Percentiles rank a stretch among this genome's conserved stretches.
These are phyloP conservation scores for Neophaeococcomyces mojaviensis DNA, from an alignment of 2,329 filamentous ascomycete species.

Conservation along the genomic window DNA sequence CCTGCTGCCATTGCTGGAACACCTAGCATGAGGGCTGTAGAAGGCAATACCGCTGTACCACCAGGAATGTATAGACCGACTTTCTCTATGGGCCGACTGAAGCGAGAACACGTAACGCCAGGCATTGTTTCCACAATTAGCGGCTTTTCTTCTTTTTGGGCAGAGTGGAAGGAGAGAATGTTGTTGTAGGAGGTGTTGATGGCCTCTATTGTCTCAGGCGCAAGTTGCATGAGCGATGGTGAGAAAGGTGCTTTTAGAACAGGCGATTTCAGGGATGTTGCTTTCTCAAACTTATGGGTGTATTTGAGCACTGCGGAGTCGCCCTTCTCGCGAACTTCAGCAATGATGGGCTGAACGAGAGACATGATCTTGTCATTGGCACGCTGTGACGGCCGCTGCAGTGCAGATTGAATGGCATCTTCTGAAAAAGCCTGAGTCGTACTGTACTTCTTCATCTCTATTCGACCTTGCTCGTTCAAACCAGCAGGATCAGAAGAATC, in stretches of 20 bases:
- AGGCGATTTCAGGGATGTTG: constrained; percentile 78
- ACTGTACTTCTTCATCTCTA: constrained; percentile 73
- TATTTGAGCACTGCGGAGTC: constrained; percentile 86
- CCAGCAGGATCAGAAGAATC: constrained; percentile 45
- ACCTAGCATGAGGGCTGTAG: constrained; percentile 94
- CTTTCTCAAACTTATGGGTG: constrained; percentile 97
- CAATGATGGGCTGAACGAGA: constrained; percentile 85
- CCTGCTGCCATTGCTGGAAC: constrained; percentile 96
- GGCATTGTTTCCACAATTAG: constrained; percentile 95
- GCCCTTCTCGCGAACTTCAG: constrained; percentile 73
- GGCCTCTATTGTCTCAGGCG: constrained; percentile 77
- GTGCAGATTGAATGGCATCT: constrained; percentile 61
- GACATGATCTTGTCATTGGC: constrained; percentile 90
- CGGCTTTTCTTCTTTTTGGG: constrained; percentile 76
- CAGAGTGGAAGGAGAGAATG: constrained; percentile 86
- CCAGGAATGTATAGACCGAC: constrained; percentile 96
- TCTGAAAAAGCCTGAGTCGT: constrained; percentile 42
- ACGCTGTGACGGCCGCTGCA: constrained; percentile 86
- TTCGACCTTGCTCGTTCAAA: constrained; percentile 46
- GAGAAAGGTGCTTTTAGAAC: constrained; percentile 88
- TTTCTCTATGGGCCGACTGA: constrained; percentile 82
- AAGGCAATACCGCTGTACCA: constrained; percentile 92
- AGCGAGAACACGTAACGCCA: constrained; percentile 87
- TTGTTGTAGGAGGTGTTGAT: constrained; percentile 93
- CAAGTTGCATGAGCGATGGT: constrained; percentile 72